Conservation (phyloP, 768 basidiomycete species). For the Kondoa subrosea region DNA sequence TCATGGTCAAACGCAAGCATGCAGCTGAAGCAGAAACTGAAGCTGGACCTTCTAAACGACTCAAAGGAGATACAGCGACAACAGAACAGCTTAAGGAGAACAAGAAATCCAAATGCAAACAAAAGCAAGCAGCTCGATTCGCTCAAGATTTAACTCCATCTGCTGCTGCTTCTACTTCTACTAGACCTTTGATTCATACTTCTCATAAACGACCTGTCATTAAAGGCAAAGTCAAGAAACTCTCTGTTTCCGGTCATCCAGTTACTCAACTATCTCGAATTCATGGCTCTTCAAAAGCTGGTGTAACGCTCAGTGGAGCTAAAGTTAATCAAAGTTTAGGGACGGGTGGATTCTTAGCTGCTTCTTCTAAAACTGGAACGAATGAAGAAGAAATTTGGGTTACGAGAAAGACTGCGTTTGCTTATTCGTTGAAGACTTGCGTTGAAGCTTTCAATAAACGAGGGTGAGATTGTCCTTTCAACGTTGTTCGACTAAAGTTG, state of each 20-base stretch:
- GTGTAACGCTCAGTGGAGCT: slow-evolving; percentile 14
- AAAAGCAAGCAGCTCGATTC: too few relatives aligned
- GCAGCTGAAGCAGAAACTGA: neutral
- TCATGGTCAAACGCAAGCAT: neutral
- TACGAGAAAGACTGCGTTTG: slow-evolving; percentile 16
- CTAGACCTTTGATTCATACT: neutral
- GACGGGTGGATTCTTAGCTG: slow-evolving; percentile 14
- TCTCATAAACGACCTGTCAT: slow-evolving; percentile 6
- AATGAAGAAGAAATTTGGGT: slow-evolving; percentile 17
- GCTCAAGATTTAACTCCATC: neutral
- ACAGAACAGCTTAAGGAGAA: slow-evolving; percentile 7
- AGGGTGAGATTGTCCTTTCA: slow-evolving; percentile 18
- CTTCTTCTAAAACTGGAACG: neutral
- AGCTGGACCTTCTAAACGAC: slow-evolving; percentile 4
- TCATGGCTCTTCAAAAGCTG: slow-evolving; percentile 14
- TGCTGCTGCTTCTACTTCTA: neutral
- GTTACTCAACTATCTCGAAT: neutral
- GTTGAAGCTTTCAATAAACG: slow-evolving; percentile 22
- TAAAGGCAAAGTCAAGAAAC: slow-evolving; percentile 10
- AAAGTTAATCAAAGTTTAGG: slow-evolving; percentile 16
- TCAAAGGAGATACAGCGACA: slow-evolving; percentile 6
- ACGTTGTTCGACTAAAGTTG: neutral
- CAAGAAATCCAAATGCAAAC: neutral
- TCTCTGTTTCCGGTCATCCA: slow-evolving; percentile 6
- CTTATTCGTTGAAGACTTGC: slow-evolving; percentile 24